Evolutionary conservation across 1,139 yeast species (phyloP), one percentile per base, ranked within the genome.

Genomic region (Yamadazyma blattariae): DNA sequence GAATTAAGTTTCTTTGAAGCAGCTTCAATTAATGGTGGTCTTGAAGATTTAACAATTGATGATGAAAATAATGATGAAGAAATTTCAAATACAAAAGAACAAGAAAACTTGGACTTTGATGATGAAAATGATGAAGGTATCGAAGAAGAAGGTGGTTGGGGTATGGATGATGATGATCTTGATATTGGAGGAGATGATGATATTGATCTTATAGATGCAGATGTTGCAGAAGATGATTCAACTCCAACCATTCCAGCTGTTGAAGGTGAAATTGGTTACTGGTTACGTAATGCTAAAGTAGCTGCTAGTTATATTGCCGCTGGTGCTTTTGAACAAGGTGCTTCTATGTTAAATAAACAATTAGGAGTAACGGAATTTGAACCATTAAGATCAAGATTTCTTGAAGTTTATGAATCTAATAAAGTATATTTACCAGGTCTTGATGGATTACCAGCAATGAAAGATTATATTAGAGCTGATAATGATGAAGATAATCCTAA

Each of bases 221-320:
- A 52, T n/a, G 57, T 47, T 13, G 51, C 47, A 12, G 59, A 52
- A 11, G 58, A 49, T 16, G 52, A 50, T 14, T 24, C 31, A 2
- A 31, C 28, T 11, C 40, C 25, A 17, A 66, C 54, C 12, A n/a
- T 32, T 9, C 35, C 28, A 16, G 51, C 56, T 7, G 60, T 57
- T 16, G 71, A 74, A 14, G 75, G 80, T 24, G 97, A 92, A 59
- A 61, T 82, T 27, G 83, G 83, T 4, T 62, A 65, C 46, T 94
- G 99, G 98, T 75, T 86, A 27, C 83, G 92, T 46, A 87, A 85
- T 61, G 87, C 97, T 12, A 86, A 84, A 44, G 75, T 92, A 35
- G 89, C 97, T 4, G 97, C 96, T 25, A 89, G 87, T 25, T 88
- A 88, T 51, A 89, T 85, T 52, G 97, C 98, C 2, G 90, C 97